A percentile compares a stretch with the other conserved stretches of the same genome.
These are phyloP conservation scores for Sphenostylis stenocarpa DNA, from an alignment of 306 rosid species.

Conservation along the genomic window DNA sequence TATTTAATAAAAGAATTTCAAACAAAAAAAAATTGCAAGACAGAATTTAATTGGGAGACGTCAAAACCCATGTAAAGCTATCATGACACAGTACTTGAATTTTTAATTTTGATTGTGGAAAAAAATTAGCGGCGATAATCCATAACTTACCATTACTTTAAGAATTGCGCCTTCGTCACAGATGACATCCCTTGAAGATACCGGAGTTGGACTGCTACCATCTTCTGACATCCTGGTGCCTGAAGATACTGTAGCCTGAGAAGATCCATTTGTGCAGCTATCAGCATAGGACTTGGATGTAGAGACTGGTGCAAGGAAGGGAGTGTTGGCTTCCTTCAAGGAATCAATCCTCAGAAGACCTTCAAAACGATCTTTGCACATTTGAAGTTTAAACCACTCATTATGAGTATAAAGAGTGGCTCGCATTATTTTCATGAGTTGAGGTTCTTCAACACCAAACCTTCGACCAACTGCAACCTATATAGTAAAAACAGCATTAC, in stretches of 20 bases:
- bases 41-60: neutral
- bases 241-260: conserved; percentile 77
- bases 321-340: conserved; percentile 71
- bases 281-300: conserved; percentile 68
- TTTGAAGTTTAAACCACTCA: conserved; percentile 98
- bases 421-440: conserved; percentile 90
- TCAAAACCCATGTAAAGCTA: conserved; percentile 4
- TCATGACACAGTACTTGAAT: neutral
- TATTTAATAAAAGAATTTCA: neutral
- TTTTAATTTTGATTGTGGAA: neutral
- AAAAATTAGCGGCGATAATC: neutral
- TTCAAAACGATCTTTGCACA: conserved; percentile 97
- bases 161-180: conserved; percentile 89
- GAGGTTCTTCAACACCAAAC: conserved; percentile 96
- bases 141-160: conserved; percentile 88
- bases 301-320: conserved; percentile 52
- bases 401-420: conserved; percentile 78
- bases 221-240: conserved; percentile 76
- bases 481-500: conserved; percentile 19
- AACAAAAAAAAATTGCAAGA: neutral
- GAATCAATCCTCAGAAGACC: conserved; percentile 78
- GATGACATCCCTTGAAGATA: conserved; percentile 65
- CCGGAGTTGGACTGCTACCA: conserved; percentile 87
- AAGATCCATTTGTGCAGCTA: conserved; percentile 80
- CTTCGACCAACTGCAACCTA: conserved; percentile 91